Evolutionary conservation across 2,329 filamentous ascomycete genomes (phyloP).

Genomic region (Neurospora crassa): DNA sequence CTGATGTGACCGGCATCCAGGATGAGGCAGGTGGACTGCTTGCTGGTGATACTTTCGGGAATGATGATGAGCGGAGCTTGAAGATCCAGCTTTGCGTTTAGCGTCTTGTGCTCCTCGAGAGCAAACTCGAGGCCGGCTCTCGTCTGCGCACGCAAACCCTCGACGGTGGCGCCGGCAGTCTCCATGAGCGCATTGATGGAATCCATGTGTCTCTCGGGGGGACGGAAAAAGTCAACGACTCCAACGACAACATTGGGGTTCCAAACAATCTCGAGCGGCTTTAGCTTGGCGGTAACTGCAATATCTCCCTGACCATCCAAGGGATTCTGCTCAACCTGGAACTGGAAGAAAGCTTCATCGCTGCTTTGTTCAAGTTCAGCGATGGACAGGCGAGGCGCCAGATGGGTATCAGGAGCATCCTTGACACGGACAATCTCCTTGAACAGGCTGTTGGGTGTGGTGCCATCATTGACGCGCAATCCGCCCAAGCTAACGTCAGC

Average conservation of each 20-base stretch:
- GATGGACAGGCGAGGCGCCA: slow-evolving; percentile 40
- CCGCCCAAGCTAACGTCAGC: slow-evolving; percentile 85
- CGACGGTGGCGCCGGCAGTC: slow-evolving; percentile 87
- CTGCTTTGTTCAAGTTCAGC: slow-evolving; percentile 38
- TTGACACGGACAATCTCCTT: slow-evolving; percentile 96
- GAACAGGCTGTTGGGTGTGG: slow-evolving; percentile 81
- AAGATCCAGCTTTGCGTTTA: slow-evolving; percentile 91
- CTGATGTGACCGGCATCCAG: slow-evolving; percentile 94
- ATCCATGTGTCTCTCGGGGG: slow-evolving; percentile 95
- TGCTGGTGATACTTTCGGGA: slow-evolving; percentile 78
- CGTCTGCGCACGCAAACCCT: slow-evolving; percentile 90
- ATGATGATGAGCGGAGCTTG: slow-evolving; percentile 95
- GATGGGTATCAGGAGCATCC: slow-evolving; percentile 53
- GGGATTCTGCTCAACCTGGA: slow-evolving; percentile 91
- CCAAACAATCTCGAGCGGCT: slow-evolving; percentile 94
- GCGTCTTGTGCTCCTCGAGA: slow-evolving; percentile 92
- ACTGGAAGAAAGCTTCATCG: slow-evolving; percentile 77
- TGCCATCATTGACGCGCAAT: slow-evolving; percentile 90
- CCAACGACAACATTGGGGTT: slow-evolving; percentile 90
- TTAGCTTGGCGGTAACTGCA: slow-evolving; percentile 80
- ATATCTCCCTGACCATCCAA: slow-evolving; percentile 88
- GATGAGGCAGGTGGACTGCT: slow-evolving; percentile 79
- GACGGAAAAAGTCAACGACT: slow-evolving; percentile 89
- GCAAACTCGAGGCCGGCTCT: slow-evolving; percentile 93
- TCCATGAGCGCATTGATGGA: slow-evolving; percentile 95